Conservation (phyloP, 805 yeast species). For the Kazachstania bromeliacearum region DNA sequence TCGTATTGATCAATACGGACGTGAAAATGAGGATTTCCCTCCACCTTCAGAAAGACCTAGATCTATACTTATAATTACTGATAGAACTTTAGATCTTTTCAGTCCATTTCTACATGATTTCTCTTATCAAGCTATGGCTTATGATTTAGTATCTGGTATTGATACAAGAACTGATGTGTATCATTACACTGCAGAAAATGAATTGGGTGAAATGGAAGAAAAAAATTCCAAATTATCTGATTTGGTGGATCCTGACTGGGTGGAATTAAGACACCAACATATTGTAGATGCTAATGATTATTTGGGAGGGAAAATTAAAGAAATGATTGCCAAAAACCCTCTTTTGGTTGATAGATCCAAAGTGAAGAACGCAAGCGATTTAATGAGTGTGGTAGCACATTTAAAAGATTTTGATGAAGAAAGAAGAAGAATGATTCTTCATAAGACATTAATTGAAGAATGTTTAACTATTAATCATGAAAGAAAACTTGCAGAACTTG, state of each 20-base stretch:
- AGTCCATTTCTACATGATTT: slow-evolving; percentile 86
- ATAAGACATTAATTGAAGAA: slow-evolving; percentile 53
- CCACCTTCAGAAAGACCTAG: slow-evolving; percentile 52
- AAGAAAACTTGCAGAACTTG: slow-evolving; percentile 55
- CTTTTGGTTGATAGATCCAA: slow-evolving; percentile 59
- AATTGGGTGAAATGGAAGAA: slow-evolving; percentile 35
- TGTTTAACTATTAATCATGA: slow-evolving; percentile 52
- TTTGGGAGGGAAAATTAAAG: slow-evolving; percentile 48
- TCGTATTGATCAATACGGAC: slow-evolving; percentile 65
- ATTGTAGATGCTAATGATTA: slow-evolving; percentile 63
- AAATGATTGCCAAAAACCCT: slow-evolving; percentile 64
- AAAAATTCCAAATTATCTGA: slow-evolving; percentile 45
- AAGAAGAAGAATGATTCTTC: slow-evolving; percentile 50
- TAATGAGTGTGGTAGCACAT: slow-evolving; percentile 66
- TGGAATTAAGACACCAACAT: slow-evolving; percentile 59
- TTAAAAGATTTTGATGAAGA: slow-evolving; percentile 59
- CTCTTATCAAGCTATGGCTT: slow-evolving; percentile 84
- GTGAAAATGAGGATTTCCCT: slow-evolving; percentile 58
- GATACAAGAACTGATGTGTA: slow-evolving; percentile 38
- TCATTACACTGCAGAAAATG: slow-evolving; percentile 48
- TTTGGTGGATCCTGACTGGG: slow-evolving; percentile 58
- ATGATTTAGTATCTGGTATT: slow-evolving; percentile 52
- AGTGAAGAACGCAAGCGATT: slow-evolving; percentile 58
- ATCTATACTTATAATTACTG: slow-evolving; percentile 66
- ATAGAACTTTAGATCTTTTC: slow-evolving; percentile 72